A percentile compares a stretch with the other conserved stretches of the same genome.
These are phyloP conservation scores for Pouteria glomerata DNA, from an alignment of 148 eudicot species.

Conservation along the genomic window DNA sequence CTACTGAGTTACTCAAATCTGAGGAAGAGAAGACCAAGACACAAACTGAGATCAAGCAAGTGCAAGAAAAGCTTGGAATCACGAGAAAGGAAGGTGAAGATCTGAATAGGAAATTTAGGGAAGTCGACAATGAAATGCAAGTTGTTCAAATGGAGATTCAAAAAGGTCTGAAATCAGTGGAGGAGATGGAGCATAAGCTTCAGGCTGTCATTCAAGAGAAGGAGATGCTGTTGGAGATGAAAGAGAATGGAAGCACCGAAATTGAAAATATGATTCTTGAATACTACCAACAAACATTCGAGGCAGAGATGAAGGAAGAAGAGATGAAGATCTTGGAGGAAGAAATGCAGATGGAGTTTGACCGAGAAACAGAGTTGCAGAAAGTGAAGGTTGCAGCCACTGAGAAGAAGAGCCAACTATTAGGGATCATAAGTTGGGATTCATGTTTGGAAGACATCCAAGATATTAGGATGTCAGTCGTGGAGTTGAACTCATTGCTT, in stretches of 20 bases:
- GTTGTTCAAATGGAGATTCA: conserved; percentile 31
- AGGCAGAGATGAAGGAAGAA: conserved; percentile 39
- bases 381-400: conserved; percentile 33
- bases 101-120: conserved; percentile 35
- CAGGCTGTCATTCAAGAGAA: conserved; percentile 42
- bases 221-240: conserved; percentile 45
- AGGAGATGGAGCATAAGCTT: conserved; percentile 49
- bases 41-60: conserved; percentile 55
- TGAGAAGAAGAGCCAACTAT: conserved; percentile 31
- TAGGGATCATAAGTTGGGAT: conserved; percentile 19
- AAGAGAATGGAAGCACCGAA: conserved; percentile 46
- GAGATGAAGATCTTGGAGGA: conserved; percentile 58
- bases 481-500: conserved; percentile 42
- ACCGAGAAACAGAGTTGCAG: conserved; percentile 29
- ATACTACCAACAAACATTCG: conserved; percentile 50
- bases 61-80: conserved; percentile 44
- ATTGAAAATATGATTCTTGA: conserved; percentile 51
- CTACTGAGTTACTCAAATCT: conserved; percentile 74
- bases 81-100: conserved; percentile 46
- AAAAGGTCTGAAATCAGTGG: conserved; percentile 28
- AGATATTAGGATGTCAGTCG: conserved; percentile 38
- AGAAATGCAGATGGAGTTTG: conserved; percentile 33
- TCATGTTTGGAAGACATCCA: conserved; percentile 45
- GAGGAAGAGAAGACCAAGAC: conserved; percentile 86
- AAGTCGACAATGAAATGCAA: conserved; percentile 41